A percentile compares a stretch with the other conserved stretches of the same genome.
Evolutionary conservation across 2,329 filamentous ascomycete genomes (phyloP).

Genomic region (Colletotrichum gigasporum): DNA sequence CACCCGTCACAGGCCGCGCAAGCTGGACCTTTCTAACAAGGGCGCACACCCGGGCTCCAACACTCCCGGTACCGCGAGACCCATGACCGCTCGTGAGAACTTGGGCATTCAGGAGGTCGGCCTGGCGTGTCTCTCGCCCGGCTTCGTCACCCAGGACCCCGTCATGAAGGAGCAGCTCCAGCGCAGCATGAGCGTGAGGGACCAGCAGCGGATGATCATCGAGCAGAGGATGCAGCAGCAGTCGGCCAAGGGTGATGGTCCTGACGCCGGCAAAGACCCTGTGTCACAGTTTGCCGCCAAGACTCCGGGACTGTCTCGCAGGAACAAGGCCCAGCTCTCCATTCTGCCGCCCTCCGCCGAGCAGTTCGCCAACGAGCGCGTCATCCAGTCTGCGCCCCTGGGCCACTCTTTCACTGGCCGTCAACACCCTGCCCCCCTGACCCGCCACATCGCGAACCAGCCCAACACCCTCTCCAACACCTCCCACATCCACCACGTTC

Average conservation of each 20-base stretch:
- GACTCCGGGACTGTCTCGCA: slow-evolving; percentile 77
- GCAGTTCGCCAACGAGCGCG: slow-evolving; percentile 91
- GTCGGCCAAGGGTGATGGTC: slow-evolving; percentile 79
- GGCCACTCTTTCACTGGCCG: slow-evolving; percentile 95
- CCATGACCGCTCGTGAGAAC: slow-evolving; percentile 81
- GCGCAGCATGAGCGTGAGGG: slow-evolving; percentile 89
- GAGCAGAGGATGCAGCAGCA: slow-evolving; percentile 91
- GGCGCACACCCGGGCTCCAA: slow-evolving; percentile 61
- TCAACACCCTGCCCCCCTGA: slow-evolving; percentile 79
- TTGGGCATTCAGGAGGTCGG: slow-evolving; percentile 92
- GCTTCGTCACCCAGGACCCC: slow-evolving; percentile 96
- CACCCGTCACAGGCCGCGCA: slow-evolving; percentile 77
- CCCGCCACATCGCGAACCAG: slow-evolving; percentile 82
- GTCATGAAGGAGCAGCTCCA: slow-evolving; percentile 95
- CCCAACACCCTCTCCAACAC: slow-evolving; percentile 84
- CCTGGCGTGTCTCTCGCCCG: slow-evolving; percentile 91
- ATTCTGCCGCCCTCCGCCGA: slow-evolving; percentile 95
- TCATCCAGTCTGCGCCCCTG: slow-evolving; percentile 95
- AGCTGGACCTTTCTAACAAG: slow-evolving; percentile 77
- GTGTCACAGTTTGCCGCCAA: slow-evolving; percentile 66
- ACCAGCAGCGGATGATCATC: slow-evolving; percentile 95
- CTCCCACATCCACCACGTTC: slow-evolving; percentile 90
- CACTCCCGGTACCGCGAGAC: slow-evolving; percentile 71
- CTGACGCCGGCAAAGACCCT: slow-evolving; percentile 60
- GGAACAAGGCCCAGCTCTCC: slow-evolving; percentile 85